Percentiles rank a stretch among this genome's conserved stretches.
Evolutionary conservation across 2,329 filamentous ascomycete genomes (phyloP).

Genomic region (Lachnellula willkommii): DNA sequence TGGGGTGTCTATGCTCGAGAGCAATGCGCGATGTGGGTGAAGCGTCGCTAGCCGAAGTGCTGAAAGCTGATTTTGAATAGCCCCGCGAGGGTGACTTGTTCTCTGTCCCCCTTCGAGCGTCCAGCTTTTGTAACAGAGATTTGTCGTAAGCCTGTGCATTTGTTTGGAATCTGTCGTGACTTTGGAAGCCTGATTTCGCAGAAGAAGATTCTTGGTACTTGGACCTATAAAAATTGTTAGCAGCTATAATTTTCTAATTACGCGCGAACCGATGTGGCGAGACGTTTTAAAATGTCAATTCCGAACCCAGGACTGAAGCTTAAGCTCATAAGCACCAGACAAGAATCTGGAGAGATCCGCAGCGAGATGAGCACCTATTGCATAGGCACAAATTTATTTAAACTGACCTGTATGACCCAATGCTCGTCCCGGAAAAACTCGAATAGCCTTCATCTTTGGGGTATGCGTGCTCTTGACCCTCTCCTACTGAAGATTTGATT

Average conservation of each 20-base stretch:
- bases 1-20: conserved; percentile 26
- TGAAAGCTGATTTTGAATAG: conserved; percentile 25
- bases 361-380: no score
- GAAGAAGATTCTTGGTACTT: conserved; percentile 22
- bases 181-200: conserved; percentile 28
- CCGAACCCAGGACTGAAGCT: not conserved
- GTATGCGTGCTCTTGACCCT: conserved; percentile 31
- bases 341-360: not conserved
- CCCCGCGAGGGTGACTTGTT: conserved; percentile 30
- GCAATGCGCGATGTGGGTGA: conserved; percentile 31
- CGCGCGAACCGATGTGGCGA: not conserved
- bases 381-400: not conserved
- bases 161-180: conserved; percentile 31
- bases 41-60: conserved; percentile 29
- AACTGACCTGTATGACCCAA: conserved; percentile 30
- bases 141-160: conserved; percentile 35
- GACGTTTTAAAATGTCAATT: no score
- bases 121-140: conserved; percentile 33
- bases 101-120: conserved; percentile 28
- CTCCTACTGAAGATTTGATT: conserved; percentile 43
- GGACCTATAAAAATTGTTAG: conserved; percentile 15
- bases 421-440: conserved; percentile 32
- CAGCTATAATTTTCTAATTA: not conserved
- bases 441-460: conserved; percentile 34
- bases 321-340: not conserved